A percentile compares a stretch with the other conserved stretches of the same genome.
Conservation (phyloP, 441 rosid genomes). For the Euphorbia celastroides region DNA sequence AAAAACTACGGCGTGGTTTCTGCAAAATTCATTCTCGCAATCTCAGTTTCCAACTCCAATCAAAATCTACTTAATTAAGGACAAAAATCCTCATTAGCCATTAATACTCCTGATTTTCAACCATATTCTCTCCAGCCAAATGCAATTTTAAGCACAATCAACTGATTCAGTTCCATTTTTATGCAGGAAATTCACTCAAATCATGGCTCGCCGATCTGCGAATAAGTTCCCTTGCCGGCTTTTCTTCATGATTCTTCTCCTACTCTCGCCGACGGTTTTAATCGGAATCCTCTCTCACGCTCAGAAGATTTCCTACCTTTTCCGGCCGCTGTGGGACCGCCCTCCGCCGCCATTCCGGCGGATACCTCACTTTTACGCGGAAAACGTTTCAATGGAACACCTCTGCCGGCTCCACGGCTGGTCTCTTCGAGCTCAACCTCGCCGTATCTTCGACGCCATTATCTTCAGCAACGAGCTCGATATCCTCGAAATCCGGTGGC, state of each 20-base stretch:
- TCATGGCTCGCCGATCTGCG: slow-evolving; percentile 42
- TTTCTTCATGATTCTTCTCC: slow-evolving; percentile 29
- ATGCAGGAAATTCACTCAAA: slow-evolving; percentile 8
- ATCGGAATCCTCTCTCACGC: slow-evolving; percentile 38
- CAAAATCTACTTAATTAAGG: no score
- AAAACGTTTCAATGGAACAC: slow-evolving; percentile 75
- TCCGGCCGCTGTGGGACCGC: slow-evolving; percentile 86
- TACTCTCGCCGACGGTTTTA: slow-evolving; percentile 43
- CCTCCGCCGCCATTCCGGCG: slow-evolving; percentile 63
- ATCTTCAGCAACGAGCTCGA: slow-evolving; percentile 77
- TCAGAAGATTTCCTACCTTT: slow-evolving; percentile 51
- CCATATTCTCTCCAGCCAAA: no score
- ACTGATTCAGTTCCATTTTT: neutral
- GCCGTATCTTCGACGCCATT: slow-evolving; percentile 60
- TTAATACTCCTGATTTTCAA: no score
- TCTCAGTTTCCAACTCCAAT: neutral
- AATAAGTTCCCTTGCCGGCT: slow-evolving; percentile 35
- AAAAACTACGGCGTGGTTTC: no score
- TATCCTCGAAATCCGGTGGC: slow-evolving; percentile 77
- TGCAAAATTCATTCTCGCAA: no score
- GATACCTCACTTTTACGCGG: slow-evolving; percentile 86
- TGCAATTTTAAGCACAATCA: neutral
- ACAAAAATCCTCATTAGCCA: no score
- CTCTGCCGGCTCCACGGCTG: slow-evolving; percentile 82
- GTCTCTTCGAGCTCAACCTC: slow-evolving; percentile 55